A percentile compares a stretch with the other conserved stretches of the same genome.
Conservation (phyloP, 257 asterid species). For the Nicotiana noctiflora region DNA sequence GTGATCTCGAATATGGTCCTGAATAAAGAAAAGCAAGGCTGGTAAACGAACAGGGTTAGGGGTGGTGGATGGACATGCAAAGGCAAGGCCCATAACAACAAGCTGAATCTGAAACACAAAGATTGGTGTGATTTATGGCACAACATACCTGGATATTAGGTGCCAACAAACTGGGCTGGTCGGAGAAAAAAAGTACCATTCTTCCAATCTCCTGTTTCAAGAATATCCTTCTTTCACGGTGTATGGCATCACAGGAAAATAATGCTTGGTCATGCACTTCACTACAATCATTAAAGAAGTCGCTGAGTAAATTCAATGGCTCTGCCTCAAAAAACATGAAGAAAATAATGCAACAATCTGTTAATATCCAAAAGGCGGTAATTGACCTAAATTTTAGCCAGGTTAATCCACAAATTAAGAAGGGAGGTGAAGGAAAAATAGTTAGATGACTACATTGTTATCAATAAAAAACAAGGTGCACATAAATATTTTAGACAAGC, state of each 20-base stretch:
- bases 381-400: neutral
- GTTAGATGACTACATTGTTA: neutral
- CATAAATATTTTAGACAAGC: neutral
- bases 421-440: neutral
- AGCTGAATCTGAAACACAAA: neutral
- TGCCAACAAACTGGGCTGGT: conserved; percentile 97
- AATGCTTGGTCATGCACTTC: conserved; percentile 95
- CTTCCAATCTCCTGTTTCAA: conserved; percentile 98
- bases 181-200: conserved; percentile 93
- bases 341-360: conserved; percentile 8
- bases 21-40: neutral
- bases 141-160: conserved; percentile 89
- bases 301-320: conserved; percentile 14
- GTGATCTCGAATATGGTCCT: neutral
- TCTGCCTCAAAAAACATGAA: conserved; percentile 17
- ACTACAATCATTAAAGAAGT: conserved; percentile 42
- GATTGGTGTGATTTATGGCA: neutral
- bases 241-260: conserved; percentile 76
- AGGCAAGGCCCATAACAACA: neutral
- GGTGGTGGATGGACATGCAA: neutral
- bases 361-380: neutral
- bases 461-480: neutral
- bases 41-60: neutral
- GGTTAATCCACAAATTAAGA: neutral
- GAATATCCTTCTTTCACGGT: conserved; percentile 82